Base-by-base conservation (phyloP, 2,329 filamentous ascomycete species). In the Ampelomyces quisqualis region DNA sequence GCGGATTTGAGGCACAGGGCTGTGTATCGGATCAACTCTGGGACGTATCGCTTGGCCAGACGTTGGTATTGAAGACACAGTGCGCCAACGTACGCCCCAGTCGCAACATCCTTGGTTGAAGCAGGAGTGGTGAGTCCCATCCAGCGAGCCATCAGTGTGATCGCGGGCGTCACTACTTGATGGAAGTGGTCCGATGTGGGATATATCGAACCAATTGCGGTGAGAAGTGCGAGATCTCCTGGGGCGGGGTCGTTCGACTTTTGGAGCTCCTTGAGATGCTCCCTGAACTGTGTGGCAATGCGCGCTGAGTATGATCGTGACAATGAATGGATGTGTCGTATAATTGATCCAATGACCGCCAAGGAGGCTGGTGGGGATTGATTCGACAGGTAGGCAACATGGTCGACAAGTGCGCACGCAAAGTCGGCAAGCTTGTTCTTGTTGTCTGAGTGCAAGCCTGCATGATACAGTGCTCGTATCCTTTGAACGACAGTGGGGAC, bases 131-230 rank as follows among this genome's bases (percentile, higher is more conserved):
- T 88, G 55, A 95, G 82, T 1, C 86, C 88, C 18, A 98, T 77
- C 69, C 87, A 96, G 39, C 88, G 82, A 9, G 80, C 80, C 68
- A 97, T 88, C n/a, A 84, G 79, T 4, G 96, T 80, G 69, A 89
- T 86, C 1, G 91, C 86, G 2, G 93, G 93, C 2, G 93, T 98
- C 27, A 89, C 86, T 23, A 97, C 88, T 57, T 93, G 86, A 60
- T 98, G 93, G 69, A 97, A 98, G 70, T 97, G 90, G 69, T 98
- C 93, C 0, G 90, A 96, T 0, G 93, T 95, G 4, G 93, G 90
- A 60, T 95, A 98, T 38, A 94, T 86, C 2, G 82, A 83, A 27
- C 85, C 82, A 45, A 96, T 81, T 0, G 88, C 90, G 0, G 88
- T 90, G 23, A 98, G 73, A n/a, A 95, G 72, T 15, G 90, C 71